These are phyloP conservation scores for Hortaea werneckii DNA, from an alignment of 2,329 filamentous ascomycete genomes.

Conservation along the genomic window DNA sequence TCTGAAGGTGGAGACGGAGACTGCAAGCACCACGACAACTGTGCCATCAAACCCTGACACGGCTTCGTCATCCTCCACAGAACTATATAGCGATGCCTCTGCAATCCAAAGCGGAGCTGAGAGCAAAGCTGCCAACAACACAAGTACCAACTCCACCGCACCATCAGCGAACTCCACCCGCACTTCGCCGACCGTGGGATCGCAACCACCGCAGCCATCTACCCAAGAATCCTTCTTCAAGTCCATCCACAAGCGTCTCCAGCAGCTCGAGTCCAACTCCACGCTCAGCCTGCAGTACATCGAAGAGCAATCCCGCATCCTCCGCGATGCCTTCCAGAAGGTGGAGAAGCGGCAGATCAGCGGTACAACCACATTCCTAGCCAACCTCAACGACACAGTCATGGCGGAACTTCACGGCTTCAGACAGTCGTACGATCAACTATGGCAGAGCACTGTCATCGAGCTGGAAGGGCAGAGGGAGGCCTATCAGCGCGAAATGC, in stretches of 20 bases:
- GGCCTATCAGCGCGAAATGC: slow-evolving; percentile 70
- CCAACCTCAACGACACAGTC: slow-evolving; percentile 78
- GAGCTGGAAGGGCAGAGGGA: slow-evolving; percentile 83
- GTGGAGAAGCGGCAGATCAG: slow-evolving; percentile 78
- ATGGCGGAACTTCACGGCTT: slow-evolving; percentile 68
- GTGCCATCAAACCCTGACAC: too few species aligned
- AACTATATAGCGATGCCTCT: too few species aligned
- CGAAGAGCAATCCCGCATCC: slow-evolving; percentile 83
- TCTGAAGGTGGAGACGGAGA: too few species aligned
- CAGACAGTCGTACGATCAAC: slow-evolving; percentile 81
- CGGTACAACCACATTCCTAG: slow-evolving; percentile 74
- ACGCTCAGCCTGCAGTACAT: slow-evolving; percentile 92
- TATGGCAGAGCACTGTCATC: slow-evolving; percentile 92
- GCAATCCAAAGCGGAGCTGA: too few species aligned
- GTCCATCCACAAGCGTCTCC: slow-evolving; percentile 82
- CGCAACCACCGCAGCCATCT: slow-evolving; percentile 50
- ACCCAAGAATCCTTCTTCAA: slow-evolving; percentile 99
- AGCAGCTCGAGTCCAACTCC: slow-evolving; percentile 83
- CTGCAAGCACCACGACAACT: too few species aligned
- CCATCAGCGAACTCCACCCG: not conserved
- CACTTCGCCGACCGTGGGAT: slow-evolving; percentile 13
- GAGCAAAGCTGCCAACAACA: not conserved
- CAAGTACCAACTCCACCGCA: not conserved
- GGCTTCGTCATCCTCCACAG: too few species aligned
- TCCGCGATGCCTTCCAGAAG: slow-evolving; percentile 76